Evolutionary conservation across 2,329 filamentous ascomycete genomes (phyloP), one percentile per base, ranked within the genome.

Genomic region (Arthrobotrys entomopaga): DNA sequence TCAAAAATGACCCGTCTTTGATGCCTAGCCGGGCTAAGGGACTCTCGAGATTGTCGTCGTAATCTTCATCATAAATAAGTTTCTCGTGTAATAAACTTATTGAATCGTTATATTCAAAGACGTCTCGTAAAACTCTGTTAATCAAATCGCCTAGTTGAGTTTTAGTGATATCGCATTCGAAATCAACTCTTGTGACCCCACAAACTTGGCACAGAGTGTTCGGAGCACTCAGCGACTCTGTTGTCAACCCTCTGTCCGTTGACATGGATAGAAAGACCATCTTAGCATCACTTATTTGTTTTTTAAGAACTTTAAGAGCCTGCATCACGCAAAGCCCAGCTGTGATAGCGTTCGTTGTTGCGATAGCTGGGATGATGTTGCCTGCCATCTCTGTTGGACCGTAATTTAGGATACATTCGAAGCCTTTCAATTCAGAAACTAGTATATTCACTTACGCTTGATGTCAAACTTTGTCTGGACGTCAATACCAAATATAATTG

Each of bases 361-460:
- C 95, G 80, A 99, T 99, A 1, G 95, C 95, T 0, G 95, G 95
- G 75, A 99, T 99, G 79, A 99, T 99, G 81, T 99, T 99, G 63
- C 95, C 95, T 2, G 95, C 95, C 94, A 98, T 99, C 82, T 99
- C 91, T 86, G 54, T 50, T 63, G 29, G 34, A 19, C 75, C 15
- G n/a, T 50, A 20, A 22, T 19, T 19, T 20, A 22, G 6, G 19
- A 19, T 6, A 19, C 7, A 34, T 10, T 34, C 5, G 13, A 16
- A 6, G n/a, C n/a, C n/a, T 34, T 58, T 24, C n/a, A 50, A 52
- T 20, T 46, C 15, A 11, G 15, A 29, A 3, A 24, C 6, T 19
- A 58, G 53, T 20, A 57, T n/a, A 79, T 84, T 34, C 16, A 19
- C 42, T 77, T 79, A 86, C 85, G 87, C 83, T 99, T 99, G 79